Base-by-base conservation (phyloP, 257 asterid genomes). In the Fraxinus excelsior region DNA sequence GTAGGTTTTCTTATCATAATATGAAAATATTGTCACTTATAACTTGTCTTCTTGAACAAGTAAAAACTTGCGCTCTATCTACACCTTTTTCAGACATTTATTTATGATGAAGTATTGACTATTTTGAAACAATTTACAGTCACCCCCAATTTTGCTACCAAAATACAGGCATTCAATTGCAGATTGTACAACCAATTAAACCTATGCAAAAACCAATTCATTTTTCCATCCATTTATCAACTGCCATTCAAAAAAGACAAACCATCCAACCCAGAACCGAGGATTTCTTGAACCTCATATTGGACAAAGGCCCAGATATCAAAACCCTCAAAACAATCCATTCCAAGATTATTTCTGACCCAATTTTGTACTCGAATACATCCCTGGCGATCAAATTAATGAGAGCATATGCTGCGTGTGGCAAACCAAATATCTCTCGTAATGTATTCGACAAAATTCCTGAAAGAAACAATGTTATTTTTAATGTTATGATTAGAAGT, bases 401-500 rank as follows among this genome's bases (percentile, higher is more conserved):
- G 97, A 86, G 96, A 14, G 94, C 91, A 2, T 94, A 94, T 28
- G 84, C 97, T 0, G 91, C 92, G 11, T 69, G 88, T 71, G 85
- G 89, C 62, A 85, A 84, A 35, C 89, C 95, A 23, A 67, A 44
- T 46, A 16, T 66, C 76, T 79, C 92, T 18, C 95, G 97, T 87
- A 83, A 87, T 86, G 29, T 94, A 78, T 94, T 90, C 82, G 96
- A 91, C 75, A 72, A 64, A 91, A 91, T 88, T 21, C 78, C 90
- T 3, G 89, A 92, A 13, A 87, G 90, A 83, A 88, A 87, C 35
- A 85, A 73, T 31, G 96, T 83, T 62, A 82, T 91, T 29, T 92
- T 86, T 40, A 89, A 89, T 74, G 94, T 91, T 70, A 89, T 91
- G 98, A 91, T 94, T 38, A 81, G 98, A 76, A 91, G 98, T 68